Percentiles rank a stretch among this genome's conserved stretches.
Conservation (phyloP, 2,329 filamentous ascomycete genomes). For the Diaporthe citriasiana region DNA sequence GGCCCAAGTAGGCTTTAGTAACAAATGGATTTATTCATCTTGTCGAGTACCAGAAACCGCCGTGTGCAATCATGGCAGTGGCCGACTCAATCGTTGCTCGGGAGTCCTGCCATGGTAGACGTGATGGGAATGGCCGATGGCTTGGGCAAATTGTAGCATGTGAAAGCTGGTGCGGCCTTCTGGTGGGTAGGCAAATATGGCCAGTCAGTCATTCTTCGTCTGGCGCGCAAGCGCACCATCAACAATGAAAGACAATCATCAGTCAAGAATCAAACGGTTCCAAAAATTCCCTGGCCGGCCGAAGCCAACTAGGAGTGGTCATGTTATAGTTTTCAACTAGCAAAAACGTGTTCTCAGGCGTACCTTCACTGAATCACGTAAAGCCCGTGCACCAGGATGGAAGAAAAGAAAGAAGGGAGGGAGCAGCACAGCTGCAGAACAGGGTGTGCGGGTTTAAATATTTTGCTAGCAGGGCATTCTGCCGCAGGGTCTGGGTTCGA, state of each 20-base stretch:
- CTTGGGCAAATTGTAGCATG: background rate
- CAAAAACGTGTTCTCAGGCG: constrained; percentile 90
- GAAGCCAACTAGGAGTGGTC: constrained; percentile 81
- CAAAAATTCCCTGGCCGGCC: constrained; percentile 86
- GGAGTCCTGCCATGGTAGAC: background rate
- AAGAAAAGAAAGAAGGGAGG: constrained; percentile 59
- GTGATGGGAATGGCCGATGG: background rate
- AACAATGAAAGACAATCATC: constrained; percentile 65
- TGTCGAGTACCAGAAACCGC: background rate
- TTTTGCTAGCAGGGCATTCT: background rate
- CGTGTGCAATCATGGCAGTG: too few species aligned
- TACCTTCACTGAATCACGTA: constrained; percentile 89
- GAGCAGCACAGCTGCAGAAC: constrained; percentile 36
- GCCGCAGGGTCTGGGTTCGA: constrained; percentile 3
- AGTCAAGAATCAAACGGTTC: constrained; percentile 58
- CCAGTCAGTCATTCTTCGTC: constrained; percentile 62
- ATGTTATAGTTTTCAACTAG: constrained; percentile 90
- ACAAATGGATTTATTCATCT: background rate
- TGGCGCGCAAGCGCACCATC: constrained; percentile 57
- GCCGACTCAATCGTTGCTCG: background rate
- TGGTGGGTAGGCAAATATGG: background rate
- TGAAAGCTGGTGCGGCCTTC: background rate
- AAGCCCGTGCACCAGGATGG: constrained; percentile 80
- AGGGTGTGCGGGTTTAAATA: constrained; percentile 42
- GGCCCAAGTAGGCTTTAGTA: too few species aligned